Evolutionary conservation across 805 yeast genomes (phyloP), one percentile per base, ranked within the genome.

Genomic region (Saccharomycopsis sp.): DNA sequence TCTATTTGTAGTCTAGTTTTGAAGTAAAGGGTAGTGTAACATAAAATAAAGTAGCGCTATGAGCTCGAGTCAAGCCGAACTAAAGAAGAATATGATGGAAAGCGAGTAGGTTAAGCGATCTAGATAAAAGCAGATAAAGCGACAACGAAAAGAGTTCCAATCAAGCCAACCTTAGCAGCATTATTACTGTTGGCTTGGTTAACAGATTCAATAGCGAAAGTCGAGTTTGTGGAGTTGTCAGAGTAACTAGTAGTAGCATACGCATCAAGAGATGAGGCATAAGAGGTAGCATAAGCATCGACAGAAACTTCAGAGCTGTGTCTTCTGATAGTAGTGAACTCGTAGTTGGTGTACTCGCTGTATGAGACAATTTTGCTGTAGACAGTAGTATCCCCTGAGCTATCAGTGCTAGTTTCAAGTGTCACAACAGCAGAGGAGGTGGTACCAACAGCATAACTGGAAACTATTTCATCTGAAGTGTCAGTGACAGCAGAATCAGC

Each of bases 371-470:
- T 17, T 7, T 44, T 17, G 12, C 22, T 17, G 47, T 58, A 58
- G n/a, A 54, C 59, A 38, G 62, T 55, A 22, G 42, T 56, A 47
- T 52, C 47, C 47, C 56, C 58, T 17, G 53, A 14, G 19, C 52
- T 55, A n/a, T 55, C 47, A 29, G 55, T 47, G 17, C 20, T 12
- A 15, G 56, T 62, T 8, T 66, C 68, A 35, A 64, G 68, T 57
- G 70, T 68, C 64, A 70, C 72, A 47, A 71, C 68, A 8, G 67
- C 68, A 17, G 68, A 29, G 12, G 47, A 23, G 7, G 53, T 23
- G 5, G 57, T 47, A 19, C 25, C 19, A 1, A 44, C 49, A 12
- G 22, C 22, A 19, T 44, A 44, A 17, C 49, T 44, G 49, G 49
- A 44, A 19, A 44, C 22, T 5, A 44, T 35, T 35, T 35, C 41